Evolutionary conservation across 1,284 basidiomycete genomes (phyloP).

Genomic region (Papiliotrema terrestris): DNA sequence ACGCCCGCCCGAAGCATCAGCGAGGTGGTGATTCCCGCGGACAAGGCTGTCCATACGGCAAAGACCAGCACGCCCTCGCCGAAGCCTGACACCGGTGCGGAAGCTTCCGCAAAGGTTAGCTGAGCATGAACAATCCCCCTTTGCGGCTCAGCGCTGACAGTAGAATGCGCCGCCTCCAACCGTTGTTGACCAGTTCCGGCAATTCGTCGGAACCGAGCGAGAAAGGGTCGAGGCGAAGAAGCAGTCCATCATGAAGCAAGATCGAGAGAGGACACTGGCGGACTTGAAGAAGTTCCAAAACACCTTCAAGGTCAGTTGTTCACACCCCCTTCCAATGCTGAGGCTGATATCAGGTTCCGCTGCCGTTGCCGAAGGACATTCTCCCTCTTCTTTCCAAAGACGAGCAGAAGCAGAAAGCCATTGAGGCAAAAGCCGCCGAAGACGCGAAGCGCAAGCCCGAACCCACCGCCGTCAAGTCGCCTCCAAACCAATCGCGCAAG

Average conservation of each 20-base stretch:
- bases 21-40: slow-evolving; percentile 7
- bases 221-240: slow-evolving; percentile 84
- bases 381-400: slow-evolving; percentile 89
- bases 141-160: too few relatives aligned
- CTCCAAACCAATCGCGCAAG: slow-evolving; percentile 39
- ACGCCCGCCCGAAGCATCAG: slow-evolving; percentile 17
- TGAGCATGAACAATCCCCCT: too few relatives aligned
- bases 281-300: slow-evolving; percentile 89
- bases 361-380: slow-evolving; percentile 89
- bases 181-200: slow-evolving; percentile 61
- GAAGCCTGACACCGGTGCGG: not conserved
- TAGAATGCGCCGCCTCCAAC: slow-evolving; percentile 21
- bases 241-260: slow-evolving; percentile 82
- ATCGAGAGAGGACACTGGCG: slow-evolving; percentile 59
- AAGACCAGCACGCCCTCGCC: slow-evolving; percentile 3
- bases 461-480: slow-evolving; percentile 9
- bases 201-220: slow-evolving; percentile 85
- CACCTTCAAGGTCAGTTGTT: slow-evolving; percentile 68
- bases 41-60: slow-evolving; percentile 3
- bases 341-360: slow-evolving; percentile 67
- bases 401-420: slow-evolving; percentile 76
- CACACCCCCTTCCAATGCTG: not conserved
- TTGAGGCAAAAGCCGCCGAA: slow-evolving; percentile 71
- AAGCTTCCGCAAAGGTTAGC: not conserved
- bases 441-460: slow-evolving; percentile 60